Conservation (phyloP, 129 eudicot genomes). For the Arctium lappa region DNA sequence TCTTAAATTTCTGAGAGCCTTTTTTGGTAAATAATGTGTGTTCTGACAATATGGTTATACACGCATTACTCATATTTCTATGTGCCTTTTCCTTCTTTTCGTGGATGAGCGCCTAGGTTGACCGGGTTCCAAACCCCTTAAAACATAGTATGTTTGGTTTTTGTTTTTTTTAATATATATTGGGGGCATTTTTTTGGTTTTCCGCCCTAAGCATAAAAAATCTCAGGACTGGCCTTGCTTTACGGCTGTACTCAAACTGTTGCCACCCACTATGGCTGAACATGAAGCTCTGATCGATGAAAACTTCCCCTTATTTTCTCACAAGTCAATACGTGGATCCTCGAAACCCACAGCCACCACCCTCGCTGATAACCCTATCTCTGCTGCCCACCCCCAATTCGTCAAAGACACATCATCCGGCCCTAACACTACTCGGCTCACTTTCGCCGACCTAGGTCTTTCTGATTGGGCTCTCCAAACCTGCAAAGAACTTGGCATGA, state of each 20-base stretch:
- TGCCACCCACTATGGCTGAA: conserved; percentile 17
- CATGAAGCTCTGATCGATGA: conserved; percentile 34
- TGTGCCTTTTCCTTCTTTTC: too few relatives aligned
- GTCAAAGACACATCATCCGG: conserved; percentile 39
- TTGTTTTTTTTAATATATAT: too few relatives aligned
- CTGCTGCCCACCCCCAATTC: conserved; percentile 1
- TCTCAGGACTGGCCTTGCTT: not conserved
- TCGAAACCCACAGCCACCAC: not conserved
- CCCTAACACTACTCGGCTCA: conserved; percentile 21
- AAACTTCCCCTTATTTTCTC: conserved; percentile 52
- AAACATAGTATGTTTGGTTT: not conserved
- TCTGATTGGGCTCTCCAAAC: conserved; percentile 68
- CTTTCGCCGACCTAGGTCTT: conserved; percentile 64
- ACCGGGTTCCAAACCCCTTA: not conserved
- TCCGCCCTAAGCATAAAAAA: not conserved
- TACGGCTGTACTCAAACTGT: not conserved
- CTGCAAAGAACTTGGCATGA: conserved; percentile 78
- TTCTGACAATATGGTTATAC: too few relatives aligned
- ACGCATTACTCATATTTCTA: too few relatives aligned
- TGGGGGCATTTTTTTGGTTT: not conserved
- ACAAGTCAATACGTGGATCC: not conserved
- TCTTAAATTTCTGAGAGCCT: too few relatives aligned
- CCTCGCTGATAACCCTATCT: conserved; percentile 14
- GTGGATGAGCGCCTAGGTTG: not conserved
- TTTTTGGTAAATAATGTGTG: too few relatives aligned